Conservation (phyloP, 495 filamentous ascomycete genomes). For the Penicillium samsonianum region DNA sequence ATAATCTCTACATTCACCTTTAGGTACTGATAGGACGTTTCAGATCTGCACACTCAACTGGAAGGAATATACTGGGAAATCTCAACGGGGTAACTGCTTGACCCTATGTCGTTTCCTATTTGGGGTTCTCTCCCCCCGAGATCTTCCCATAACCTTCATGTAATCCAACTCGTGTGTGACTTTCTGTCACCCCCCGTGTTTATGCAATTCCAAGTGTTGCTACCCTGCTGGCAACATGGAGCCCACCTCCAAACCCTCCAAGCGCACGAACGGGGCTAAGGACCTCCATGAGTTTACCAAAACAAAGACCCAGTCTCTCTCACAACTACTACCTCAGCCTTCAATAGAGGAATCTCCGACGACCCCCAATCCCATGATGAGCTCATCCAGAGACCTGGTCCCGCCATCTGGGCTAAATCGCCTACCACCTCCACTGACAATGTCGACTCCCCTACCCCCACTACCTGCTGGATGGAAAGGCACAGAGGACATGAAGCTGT, state of each 20-base stretch:
- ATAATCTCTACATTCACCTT: no score
- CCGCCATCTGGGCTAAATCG: conserved; percentile 41
- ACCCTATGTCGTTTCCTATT: conserved; percentile 26
- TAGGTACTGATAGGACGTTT: no score
- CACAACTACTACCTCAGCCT: conserved; percentile 35
- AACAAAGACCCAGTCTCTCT: not conserved
- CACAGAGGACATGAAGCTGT: conserved; percentile 79
- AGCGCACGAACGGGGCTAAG: not conserved
- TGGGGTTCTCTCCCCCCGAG: conserved; percentile 14
- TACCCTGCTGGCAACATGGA: not conserved
- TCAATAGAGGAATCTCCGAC: conserved; percentile 23
- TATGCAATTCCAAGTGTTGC: not conserved
- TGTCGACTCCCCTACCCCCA: conserved; percentile 57
- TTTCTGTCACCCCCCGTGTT: not conserved
- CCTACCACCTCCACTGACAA: conserved; percentile 38
- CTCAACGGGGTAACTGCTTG: no score
- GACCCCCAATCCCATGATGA: conserved; percentile 32
- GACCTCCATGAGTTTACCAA: not conserved
- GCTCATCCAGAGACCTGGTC: conserved; percentile 40
- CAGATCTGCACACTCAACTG: no score
- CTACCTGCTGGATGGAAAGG: conserved; percentile 72
- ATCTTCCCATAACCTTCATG: not conserved
- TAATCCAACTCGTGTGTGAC: conserved; percentile 26
- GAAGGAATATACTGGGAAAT: no score
- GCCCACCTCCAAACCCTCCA: not conserved